Evolutionary conservation across 306 rosid genomes (phyloP), one percentile per base, ranked within the genome.

Genomic region (Cercis canadensis): DNA sequence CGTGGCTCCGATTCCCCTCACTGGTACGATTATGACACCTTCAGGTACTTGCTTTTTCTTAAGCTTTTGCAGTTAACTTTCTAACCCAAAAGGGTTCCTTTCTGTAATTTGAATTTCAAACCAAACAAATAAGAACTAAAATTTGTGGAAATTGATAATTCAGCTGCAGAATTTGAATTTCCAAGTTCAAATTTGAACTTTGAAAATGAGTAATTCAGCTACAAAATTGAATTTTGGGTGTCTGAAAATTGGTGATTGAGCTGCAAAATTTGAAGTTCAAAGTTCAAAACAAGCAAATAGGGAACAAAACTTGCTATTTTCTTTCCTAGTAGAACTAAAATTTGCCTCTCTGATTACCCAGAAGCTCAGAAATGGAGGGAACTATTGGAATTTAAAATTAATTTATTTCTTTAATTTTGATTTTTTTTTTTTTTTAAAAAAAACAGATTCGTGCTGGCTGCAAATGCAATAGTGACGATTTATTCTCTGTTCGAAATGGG

Each of bases 21-120:
- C 78, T 94, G 97, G 99, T 82, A 81, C 83, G 85, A 87, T 65
- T 90, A 79, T 76, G 99, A 94, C 69, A 83, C 99, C 73, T 94
- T 94, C 96, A 84, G 99, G 98, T 93, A 73, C 60, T 14, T 19
- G 3, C 18, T 0, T 56, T 17, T 21, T 6, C 4, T 18, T 19
- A 5, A 3, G 21, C 39, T 24, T n/a, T n/a, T n/a, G n/a, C n/a
- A n/a, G n/a, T n/a, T n/a, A n/a, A n/a, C n/a, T 4, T 16, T 18
- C 11, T 37, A 37, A n/a, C 10, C 7, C 3, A 37, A n/a, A n/a
- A 24, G 29, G 29, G 29, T 24, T 24, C 29, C 3, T 24, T 24
- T 24, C 43, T 37, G 43, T 37, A 37, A 6, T 37, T 37, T 37
- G 8, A 37, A 8, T 8, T 37, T 5, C 43, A 37, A 24, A 24